phyloP scores from a whole-genome alignment of 129 eudicot genomes.

The Escallonia rubra region DNA sequence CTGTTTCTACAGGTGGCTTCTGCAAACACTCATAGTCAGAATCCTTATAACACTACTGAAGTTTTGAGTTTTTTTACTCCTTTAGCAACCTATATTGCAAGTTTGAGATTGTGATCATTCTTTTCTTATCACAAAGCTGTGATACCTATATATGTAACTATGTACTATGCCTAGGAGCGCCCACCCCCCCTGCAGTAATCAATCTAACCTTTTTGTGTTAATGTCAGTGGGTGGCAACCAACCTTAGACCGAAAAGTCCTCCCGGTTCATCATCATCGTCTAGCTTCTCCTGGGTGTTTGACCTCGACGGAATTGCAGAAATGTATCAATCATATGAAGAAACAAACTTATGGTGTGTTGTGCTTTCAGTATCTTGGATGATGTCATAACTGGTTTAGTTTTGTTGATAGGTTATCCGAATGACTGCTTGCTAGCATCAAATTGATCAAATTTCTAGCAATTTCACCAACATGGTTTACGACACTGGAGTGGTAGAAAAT shows the following conservation, averaged over 20 bases:
- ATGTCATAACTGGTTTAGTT: not conserved
- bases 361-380: not conserved
- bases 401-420: not conserved
- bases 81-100: too few species aligned
- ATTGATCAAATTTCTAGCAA: not conserved
- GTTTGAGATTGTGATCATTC: too few species aligned
- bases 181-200: not conserved
- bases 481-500: too few species aligned
- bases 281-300: conserved; percentile 69
- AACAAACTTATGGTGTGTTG: conserved; percentile 70
- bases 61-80: too few species aligned
- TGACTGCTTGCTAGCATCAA: not conserved
- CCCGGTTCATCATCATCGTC: conserved; percentile 46
- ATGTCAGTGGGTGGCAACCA: conserved; percentile 90
- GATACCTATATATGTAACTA: too few species aligned
- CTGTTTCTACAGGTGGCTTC: too few species aligned
- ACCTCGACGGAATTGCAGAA: conserved; percentile 82
- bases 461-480: too few species aligned
- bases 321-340: conserved; percentile 95
- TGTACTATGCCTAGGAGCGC: too few species aligned
- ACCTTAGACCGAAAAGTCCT: conserved; percentile 51
- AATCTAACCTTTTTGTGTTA: conserved; percentile 9
- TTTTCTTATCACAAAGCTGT: too few species aligned
- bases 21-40: too few species aligned
- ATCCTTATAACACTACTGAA: too few species aligned